These are phyloP conservation scores for Pseudogymnoascus verrucosus DNA, from an alignment of 2,329 filamentous ascomycete genomes.

Conservation along the genomic window DNA sequence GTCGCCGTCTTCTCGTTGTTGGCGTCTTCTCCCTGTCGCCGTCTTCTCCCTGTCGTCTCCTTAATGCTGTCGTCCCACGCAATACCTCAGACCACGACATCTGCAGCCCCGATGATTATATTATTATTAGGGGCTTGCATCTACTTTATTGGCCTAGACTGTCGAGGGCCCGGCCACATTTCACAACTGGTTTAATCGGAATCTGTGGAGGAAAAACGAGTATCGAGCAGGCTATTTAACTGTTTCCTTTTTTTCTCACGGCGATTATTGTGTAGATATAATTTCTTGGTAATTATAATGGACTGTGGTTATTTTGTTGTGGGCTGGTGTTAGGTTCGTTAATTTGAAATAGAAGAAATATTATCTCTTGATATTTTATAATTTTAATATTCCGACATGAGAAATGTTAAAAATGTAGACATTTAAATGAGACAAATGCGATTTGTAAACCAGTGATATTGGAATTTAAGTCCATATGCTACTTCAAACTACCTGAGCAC, in stretches of 20 bases:
- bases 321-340: too few relatives aligned
- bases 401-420: neutral
- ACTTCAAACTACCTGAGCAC: neutral
- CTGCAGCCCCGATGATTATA: neutral
- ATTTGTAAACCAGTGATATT: neutral
- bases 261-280: too few relatives aligned
- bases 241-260: too few relatives aligned
- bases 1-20: neutral
- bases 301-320: too few relatives aligned
- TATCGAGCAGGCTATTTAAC: too few relatives aligned
- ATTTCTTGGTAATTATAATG: too few relatives aligned
- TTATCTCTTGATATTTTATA: too few relatives aligned
- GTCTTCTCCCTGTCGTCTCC: neutral
- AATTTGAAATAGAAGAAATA: too few relatives aligned
- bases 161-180: neutral
- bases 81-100: neutral
- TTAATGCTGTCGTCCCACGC: neutral
- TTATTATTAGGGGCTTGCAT: neutral
- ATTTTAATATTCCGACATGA: too few relatives aligned
- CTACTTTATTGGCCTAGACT: neutral
- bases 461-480: neutral
- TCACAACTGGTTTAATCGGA: too few relatives aligned
- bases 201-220: too few relatives aligned
- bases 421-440: neutral
- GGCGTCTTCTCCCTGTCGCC: neutral